Conservation (phyloP, 495 filamentous ascomycete genomes). For the Xylaria nigripes region DNA sequence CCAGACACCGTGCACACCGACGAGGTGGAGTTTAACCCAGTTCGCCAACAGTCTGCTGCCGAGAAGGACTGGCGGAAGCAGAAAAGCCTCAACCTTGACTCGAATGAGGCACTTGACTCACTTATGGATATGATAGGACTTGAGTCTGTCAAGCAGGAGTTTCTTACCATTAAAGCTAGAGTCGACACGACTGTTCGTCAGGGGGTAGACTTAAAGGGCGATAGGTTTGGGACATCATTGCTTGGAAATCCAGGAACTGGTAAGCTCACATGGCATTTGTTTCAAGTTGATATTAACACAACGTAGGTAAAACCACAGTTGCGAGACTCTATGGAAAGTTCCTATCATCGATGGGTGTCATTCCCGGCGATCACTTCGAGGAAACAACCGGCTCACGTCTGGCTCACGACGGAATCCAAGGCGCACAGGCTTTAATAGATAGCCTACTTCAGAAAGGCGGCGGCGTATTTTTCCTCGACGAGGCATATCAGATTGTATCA, state of each 20-base stretch:
- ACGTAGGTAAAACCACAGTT: slow-evolving; percentile 70
- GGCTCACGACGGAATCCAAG: slow-evolving; percentile 52
- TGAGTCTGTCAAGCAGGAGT: slow-evolving; percentile 57
- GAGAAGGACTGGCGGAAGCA: slow-evolving; percentile 24
- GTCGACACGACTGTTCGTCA: slow-evolving; percentile 57
- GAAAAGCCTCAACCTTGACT: slow-evolving; percentile 22
- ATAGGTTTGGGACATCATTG: slow-evolving; percentile 56
- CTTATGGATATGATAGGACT: slow-evolving; percentile 68
- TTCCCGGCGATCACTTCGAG: slow-evolving; percentile 46
- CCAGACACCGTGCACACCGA: slow-evolving; percentile 10
- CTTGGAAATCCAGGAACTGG: slow-evolving; percentile 79
- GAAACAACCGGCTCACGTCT: slow-evolving; percentile 67
- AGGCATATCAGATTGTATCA: slow-evolving; percentile 66
- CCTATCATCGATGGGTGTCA: slow-evolving; percentile 50
- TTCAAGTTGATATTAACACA: slow-evolving; percentile 9
- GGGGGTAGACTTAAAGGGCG: slow-evolving; percentile 42
- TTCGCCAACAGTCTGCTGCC: slow-evolving; percentile 5
- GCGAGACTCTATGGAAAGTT: slow-evolving; percentile 70
- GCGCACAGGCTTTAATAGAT: slow-evolving; percentile 52
- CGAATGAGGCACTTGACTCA: slow-evolving; percentile 45
- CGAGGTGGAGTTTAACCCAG: not conserved
- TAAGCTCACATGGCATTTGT: slow-evolving; percentile 18
- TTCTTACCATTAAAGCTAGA: slow-evolving; percentile 58
- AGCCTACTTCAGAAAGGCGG: slow-evolving; percentile 48
- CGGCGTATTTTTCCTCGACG: slow-evolving; percentile 68